phyloP scores from a whole-genome alignment of 2,329 filamentous ascomycete genomes.

The Trichoderma arundinaceum region DNA sequence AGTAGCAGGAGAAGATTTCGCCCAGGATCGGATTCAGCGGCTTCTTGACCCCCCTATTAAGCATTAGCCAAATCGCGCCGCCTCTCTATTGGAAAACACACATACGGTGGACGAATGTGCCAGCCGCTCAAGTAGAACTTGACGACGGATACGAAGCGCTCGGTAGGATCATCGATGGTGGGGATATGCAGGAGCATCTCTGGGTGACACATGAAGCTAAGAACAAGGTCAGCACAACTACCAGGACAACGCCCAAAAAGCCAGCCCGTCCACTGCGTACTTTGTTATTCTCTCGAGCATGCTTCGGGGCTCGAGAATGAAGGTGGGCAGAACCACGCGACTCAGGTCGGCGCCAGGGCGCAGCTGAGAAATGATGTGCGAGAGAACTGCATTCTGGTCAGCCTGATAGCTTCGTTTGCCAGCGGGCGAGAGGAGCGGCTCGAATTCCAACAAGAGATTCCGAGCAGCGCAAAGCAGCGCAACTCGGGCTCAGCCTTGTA shows the following conservation, averaged over 20 bases:
- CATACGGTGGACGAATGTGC: conserved; percentile 97
- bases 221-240: conserved; percentile 31
- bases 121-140: conserved; percentile 98
- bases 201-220: conserved; percentile 98
- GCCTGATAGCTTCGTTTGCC: not conserved
- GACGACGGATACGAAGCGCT: conserved; percentile 92
- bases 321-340: conserved; percentile 91
- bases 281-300: conserved; percentile 99
- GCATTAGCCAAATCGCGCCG: conserved; percentile 36
- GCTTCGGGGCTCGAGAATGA: conserved; percentile 95
- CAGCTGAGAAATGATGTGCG: conserved; percentile 95
- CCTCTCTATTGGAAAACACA: conserved; percentile 35
- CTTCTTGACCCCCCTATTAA: conserved; percentile 88
- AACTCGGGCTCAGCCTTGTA: not conserved
- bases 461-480: conserved; percentile 31
- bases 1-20: conserved; percentile 93
- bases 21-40: conserved; percentile 95
- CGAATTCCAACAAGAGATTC: not conserved
- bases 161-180: conserved; percentile 82
- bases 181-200: conserved; percentile 92
- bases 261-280: conserved; percentile 56
- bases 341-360: conserved; percentile 94
- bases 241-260: conserved; percentile 4
- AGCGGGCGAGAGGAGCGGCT: not conserved
- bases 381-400: conserved; percentile 69